These are phyloP conservation scores for Fraxinus cuspidata DNA, from an alignment of 257 asterid genomes.

Conservation along the genomic window DNA sequence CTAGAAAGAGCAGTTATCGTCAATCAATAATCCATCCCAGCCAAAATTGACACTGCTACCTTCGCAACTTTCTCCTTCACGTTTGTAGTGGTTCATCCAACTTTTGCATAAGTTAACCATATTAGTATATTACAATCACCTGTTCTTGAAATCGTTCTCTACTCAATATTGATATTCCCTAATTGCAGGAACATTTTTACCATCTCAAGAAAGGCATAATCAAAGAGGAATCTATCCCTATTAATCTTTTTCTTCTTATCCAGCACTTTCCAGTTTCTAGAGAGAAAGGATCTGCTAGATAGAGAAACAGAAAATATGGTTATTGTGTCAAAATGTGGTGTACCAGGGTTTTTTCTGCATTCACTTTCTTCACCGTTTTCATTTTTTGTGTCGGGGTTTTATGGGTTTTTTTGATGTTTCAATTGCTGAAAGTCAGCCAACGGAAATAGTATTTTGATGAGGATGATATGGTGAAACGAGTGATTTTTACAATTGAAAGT, in stretches of 20 bases:
- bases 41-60: not conserved
- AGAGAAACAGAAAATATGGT: not conserved
- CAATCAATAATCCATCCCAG: not conserved
- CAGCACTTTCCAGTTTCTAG: not conserved
- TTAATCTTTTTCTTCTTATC: not conserved
- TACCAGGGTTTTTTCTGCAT: not conserved
- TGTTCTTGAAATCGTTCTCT: not conserved
- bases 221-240: not conserved
- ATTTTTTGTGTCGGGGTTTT: not conserved
- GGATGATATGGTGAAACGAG: not conserved
- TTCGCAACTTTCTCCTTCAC: not conserved
- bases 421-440: not conserved
- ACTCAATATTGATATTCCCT: conserved; percentile 8
- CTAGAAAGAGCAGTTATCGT: not conserved
- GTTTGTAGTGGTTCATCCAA: not conserved
- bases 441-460: not conserved
- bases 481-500: not conserved
- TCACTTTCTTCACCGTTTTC: not conserved
- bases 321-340: not conserved
- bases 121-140: not conserved
- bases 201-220: not conserved
- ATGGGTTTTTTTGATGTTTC: not conserved
- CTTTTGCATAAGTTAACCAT: conserved; percentile 8
- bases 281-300: not conserved
- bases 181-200: not conserved